Evolutionary conservation across 345 rosid species (phyloP), one percentile per base, ranked within the genome.

Genomic region (Rhodamnia argentea): DNA sequence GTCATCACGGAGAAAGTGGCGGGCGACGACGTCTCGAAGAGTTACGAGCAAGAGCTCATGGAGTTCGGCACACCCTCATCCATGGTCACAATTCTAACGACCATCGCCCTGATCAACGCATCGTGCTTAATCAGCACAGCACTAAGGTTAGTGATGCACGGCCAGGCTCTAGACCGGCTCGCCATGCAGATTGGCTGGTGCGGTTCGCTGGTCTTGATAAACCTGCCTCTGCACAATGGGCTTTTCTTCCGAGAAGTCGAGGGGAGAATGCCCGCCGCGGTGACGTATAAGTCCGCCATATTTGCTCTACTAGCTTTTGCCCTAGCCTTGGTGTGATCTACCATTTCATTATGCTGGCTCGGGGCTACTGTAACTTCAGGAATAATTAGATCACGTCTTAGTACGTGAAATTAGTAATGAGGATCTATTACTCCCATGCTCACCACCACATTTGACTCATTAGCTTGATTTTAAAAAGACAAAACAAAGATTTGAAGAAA

Each of bases 31-130:
- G 90, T 82, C 14, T 84, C 85, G 3, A 11, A 53, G 29, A 87
- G 92, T 57, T 90, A 89, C 23, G 64, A 91, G 58, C 40, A 83
- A 15, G 84, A 53, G 84, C 40, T 83, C 58, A 89, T 84, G 92
- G 93, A 93, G 76, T 92, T 93, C 54, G 93, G 95, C 22, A 52
- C 58, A 13, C 22, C 89, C 53, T 91, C 95, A 22, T 88, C 92
- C 32, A 91, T 91, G 94, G 84, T 93, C 18, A 87, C 86, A 14
- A 47, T 90, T 52, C 27, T 92, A 86, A 88, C 94, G 11, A 88
- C 92, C 2, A 26, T 93, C 24, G 92, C 93, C 59, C 74, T 89
- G 88, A 88, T 93, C 55, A 92, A 92, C 54, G 55, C 86, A 20
- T 86, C 87, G n/a, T 82, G 90, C 83, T 84, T 89, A 22, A 14